Evolutionary conservation across 129 eudicot species (phyloP).

Genomic region (Artemisia annua): DNA sequence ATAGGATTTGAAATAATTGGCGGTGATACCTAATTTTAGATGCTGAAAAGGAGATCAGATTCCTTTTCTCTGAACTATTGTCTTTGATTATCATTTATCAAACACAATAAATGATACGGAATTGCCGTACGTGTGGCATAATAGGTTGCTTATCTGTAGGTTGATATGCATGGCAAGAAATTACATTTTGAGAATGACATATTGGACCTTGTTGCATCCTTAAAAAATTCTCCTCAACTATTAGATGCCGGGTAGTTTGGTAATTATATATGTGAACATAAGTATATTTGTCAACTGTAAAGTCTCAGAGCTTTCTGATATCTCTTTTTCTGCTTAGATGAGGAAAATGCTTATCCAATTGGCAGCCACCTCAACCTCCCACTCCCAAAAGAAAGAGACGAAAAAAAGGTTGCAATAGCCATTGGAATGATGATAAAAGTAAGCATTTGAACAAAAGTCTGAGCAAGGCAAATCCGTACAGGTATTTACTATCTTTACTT

Average conservation of each 20-base stretch:
- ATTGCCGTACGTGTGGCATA: background rate
- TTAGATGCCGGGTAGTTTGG: slow-evolving; percentile 22
- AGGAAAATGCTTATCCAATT: slow-evolving; percentile 24
- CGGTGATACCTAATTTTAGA: slow-evolving; percentile 5
- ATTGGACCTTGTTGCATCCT: slow-evolving; percentile 6
- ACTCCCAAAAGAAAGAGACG: background rate
- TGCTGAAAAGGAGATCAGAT: slow-evolving; percentile 30
- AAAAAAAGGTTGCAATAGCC: background rate
- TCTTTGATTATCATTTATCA: slow-evolving; percentile 2
- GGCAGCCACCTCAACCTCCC: slow-evolving; percentile 11
- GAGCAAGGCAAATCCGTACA: slow-evolving; percentile 7
- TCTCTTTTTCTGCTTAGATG: slow-evolving; percentile 1
- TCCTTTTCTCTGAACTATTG: slow-evolving; percentile 18
- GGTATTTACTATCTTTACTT: slow-evolving; percentile 19
- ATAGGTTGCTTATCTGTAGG: slow-evolving; percentile 23
- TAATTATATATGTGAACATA: slow-evolving; percentile 15
- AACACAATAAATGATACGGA: slow-evolving; percentile 19
- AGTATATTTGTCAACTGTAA: slow-evolving; percentile 18
- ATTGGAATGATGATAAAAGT: background rate
- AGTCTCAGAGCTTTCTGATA: slow-evolving; percentile 15
- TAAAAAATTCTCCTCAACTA: background rate
- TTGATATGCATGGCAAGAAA: slow-evolving; percentile 32
- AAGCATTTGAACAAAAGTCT: slow-evolving; percentile 16
- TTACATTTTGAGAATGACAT: slow-evolving; percentile 2
- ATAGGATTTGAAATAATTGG: slow-evolving; percentile 20